Conservation (phyloP, 2,329 filamentous ascomycete species). For the Gaeumannomyces tritici region DNA sequence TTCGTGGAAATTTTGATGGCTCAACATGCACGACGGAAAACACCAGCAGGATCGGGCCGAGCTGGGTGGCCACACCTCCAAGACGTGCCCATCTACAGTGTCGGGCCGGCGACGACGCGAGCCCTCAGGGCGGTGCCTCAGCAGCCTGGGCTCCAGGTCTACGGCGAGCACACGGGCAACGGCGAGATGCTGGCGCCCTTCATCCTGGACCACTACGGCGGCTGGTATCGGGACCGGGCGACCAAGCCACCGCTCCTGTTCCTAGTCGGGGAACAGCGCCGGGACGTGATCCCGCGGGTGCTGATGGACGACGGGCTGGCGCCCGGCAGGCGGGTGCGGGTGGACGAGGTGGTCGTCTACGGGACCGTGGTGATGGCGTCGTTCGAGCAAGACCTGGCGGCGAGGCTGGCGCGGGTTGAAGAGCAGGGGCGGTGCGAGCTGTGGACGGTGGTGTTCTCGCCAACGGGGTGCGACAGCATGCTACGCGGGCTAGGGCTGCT, state of each 20-base stretch:
- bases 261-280: conserved; percentile 77
- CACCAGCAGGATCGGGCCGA: conserved; percentile 9
- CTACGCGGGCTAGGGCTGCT: conserved; percentile 42
- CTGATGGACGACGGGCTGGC: conserved; percentile 51
- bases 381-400: conserved; percentile 60
- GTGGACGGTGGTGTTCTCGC: conserved; percentile 71
- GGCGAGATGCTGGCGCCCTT: conserved; percentile 69
- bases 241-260: conserved; percentile 64
- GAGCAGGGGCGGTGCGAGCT: conserved; percentile 32
- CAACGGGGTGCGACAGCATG: conserved; percentile 54
- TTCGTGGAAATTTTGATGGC: conserved; percentile 7
- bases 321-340: conserved; percentile 42
- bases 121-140: conserved; percentile 52
- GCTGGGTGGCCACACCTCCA: conserved; percentile 41
- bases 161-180: conserved; percentile 75
- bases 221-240: conserved; percentile 32
- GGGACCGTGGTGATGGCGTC: conserved; percentile 73
- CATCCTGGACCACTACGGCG: conserved; percentile 69
- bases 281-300: conserved; percentile 82
- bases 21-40: conserved; percentile 10
- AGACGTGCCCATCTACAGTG: conserved; percentile 60
- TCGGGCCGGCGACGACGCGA: conserved; percentile 71
- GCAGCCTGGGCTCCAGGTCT: conserved; percentile 47
- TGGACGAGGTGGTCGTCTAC: conserved; percentile 79
- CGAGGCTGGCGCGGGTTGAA: conserved; percentile 28